Evolutionary conservation across 805 yeast genomes (phyloP).

Genomic region (Pichia membranifaciens): DNA sequence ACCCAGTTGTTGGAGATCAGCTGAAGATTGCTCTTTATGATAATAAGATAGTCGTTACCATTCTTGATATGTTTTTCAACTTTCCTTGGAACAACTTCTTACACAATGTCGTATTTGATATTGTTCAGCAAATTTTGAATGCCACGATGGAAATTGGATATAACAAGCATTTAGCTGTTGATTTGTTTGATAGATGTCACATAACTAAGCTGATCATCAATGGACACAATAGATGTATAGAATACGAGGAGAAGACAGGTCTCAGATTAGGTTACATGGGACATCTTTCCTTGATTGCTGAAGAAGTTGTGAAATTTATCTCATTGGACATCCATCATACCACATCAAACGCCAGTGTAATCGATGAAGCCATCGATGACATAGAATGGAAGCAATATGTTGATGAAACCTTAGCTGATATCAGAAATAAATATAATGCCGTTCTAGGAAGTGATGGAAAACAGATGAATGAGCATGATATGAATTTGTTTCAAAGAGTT

Average conservation of each 20-base stretch:
- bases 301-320: constrained; percentile 86
- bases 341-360: constrained; percentile 43
- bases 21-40: constrained; percentile 80
- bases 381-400: constrained; percentile 50
- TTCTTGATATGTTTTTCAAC: constrained; percentile 68
- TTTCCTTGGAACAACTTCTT: constrained; percentile 97
- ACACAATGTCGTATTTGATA: constrained; percentile 95
- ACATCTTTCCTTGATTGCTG: constrained; percentile 89
- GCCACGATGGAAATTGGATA: constrained; percentile 72
- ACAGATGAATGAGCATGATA: constrained; percentile 33
- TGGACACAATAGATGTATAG: constrained; percentile 55
- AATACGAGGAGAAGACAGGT: constrained; percentile 50
- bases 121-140: constrained; percentile 89
- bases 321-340: constrained; percentile 58
- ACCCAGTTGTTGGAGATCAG: constrained; percentile 80
- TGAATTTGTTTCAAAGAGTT: constrained; percentile 26
- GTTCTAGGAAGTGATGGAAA: constrained; percentile 60
- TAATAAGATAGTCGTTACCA: constrained; percentile 57
- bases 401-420: constrained; percentile 73
- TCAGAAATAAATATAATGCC: constrained; percentile 90
- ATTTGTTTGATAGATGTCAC: constrained; percentile 59
- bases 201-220: constrained; percentile 47
- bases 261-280: constrained; percentile 93
- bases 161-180: constrained; percentile 69
- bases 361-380: constrained; percentile 35